These are phyloP conservation scores for Amauroascus verrucosus DNA, from an alignment of 2,329 filamentous ascomycete species.

Conservation along the genomic window DNA sequence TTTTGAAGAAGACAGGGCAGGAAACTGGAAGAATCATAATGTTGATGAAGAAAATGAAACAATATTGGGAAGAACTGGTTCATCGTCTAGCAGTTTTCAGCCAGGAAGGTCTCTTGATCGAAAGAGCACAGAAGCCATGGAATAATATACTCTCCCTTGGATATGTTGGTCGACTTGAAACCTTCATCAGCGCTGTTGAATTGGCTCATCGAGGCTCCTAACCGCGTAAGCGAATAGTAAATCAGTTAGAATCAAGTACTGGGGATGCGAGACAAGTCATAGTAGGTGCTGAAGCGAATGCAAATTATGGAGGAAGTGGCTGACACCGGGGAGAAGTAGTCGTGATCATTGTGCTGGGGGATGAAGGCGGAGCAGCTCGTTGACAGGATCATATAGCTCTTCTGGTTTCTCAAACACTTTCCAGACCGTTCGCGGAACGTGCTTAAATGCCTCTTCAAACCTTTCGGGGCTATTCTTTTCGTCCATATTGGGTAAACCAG, in stretches of 20 bases:
- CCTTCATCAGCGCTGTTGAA: not conserved
- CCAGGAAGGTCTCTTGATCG: not conserved
- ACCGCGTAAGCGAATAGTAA: not conserved
- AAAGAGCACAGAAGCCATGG: not conserved
- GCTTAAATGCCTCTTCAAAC: conserved; percentile 74
- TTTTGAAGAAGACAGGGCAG: not conserved
- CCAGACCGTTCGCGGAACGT: conserved; percentile 61
- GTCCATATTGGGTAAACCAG: conserved; percentile 61
- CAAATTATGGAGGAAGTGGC: not conserved
- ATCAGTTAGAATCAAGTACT: not conserved
- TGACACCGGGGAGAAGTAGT: not conserved
- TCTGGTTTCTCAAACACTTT: conserved; percentile 68
- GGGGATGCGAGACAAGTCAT: not conserved
- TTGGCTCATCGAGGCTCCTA: not conserved
- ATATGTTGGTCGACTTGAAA: not conserved
- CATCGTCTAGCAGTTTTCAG: not conserved
- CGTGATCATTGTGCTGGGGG: not conserved
- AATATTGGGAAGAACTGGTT: not conserved
- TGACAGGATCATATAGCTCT: conserved; percentile 43
- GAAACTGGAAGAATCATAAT: too few relatives aligned
- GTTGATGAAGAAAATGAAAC: too few relatives aligned
- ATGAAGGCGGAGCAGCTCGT: conserved; percentile 19
- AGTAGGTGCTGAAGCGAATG: not conserved
- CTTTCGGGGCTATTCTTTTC: conserved; percentile 63
- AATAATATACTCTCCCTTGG: not conserved